These are phyloP conservation scores for Venturia nashicola DNA, from an alignment of 2,329 filamentous ascomycete species.

Conservation along the genomic window DNA sequence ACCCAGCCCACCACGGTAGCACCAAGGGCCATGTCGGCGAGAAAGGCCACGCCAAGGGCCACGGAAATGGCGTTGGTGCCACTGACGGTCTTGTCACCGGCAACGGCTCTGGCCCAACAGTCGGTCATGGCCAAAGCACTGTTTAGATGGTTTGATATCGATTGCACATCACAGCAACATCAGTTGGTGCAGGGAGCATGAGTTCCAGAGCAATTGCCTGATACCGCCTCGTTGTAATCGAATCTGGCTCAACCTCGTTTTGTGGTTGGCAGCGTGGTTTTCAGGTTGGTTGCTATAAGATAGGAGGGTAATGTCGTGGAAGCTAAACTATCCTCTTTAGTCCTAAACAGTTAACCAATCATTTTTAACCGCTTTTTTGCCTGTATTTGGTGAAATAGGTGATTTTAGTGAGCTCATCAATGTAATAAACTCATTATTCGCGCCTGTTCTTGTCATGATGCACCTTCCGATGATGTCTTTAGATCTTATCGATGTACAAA, in stretches of 20 bases:
- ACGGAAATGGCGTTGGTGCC: slow-evolving; percentile 7
- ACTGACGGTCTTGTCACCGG: not conserved
- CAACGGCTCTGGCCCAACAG: not conserved
- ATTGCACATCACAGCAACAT: not conserved
- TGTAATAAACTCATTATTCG: too few relatives aligned
- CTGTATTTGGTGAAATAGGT: too few relatives aligned
- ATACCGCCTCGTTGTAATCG: not conserved
- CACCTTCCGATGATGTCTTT: too few relatives aligned
- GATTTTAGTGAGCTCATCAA: too few relatives aligned
- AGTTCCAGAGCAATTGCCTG: not conserved
- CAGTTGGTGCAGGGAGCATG: not conserved
- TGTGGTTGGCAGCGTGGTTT: too few relatives aligned
- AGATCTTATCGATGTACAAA: too few relatives aligned
- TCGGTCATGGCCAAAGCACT: not conserved
- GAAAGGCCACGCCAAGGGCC: slow-evolving; percentile 12
- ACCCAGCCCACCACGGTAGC: slow-evolving; percentile 20
- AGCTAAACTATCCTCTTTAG: not conserved
- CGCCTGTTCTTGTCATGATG: too few relatives aligned
- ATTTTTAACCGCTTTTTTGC: too few relatives aligned
- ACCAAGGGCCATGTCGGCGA: slow-evolving; percentile 7
- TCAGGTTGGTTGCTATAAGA: too few relatives aligned
- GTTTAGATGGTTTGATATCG: not conserved
- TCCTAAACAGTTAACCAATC: not conserved
- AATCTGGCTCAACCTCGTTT: too few relatives aligned
- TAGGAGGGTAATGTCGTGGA: not conserved